Evolutionary conservation across 495 filamentous ascomycete genomes (phyloP).

Genomic region (Xylaria telfairii): DNA sequence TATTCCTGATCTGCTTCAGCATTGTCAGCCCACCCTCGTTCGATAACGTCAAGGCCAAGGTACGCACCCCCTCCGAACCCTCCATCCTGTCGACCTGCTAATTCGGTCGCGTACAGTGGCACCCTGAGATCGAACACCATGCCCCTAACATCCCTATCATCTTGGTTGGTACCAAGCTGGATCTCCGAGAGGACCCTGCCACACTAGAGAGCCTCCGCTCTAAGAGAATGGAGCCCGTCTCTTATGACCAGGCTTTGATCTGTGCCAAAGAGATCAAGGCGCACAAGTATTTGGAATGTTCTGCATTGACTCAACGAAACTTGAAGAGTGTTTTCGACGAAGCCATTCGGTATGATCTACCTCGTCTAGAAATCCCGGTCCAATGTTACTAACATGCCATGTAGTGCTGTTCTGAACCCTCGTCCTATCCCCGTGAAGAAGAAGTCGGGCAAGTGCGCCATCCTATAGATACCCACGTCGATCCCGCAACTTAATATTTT

Average conservation of each 20-base stretch:
- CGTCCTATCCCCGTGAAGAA: constrained; percentile 67
- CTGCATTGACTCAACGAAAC: constrained; percentile 94
- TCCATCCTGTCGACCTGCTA: constrained; percentile 13
- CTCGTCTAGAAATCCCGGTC: background rate
- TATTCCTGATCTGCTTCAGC: constrained; percentile 98
- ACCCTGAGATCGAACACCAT: constrained; percentile 95
- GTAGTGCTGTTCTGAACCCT: constrained; percentile 83
- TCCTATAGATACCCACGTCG: constrained; percentile 62
- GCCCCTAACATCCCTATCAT: constrained; percentile 96
- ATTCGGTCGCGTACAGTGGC: constrained; percentile 68
- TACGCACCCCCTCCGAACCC: constrained; percentile 43
- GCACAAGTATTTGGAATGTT: constrained; percentile 96
- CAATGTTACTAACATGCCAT: constrained; percentile 25
- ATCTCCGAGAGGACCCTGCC: constrained; percentile 87
- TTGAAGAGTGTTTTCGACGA: constrained; percentile 98
- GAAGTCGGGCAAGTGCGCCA: constrained; percentile 68
- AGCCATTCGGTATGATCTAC: constrained; percentile 76
- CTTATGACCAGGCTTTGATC: constrained; percentile 83
- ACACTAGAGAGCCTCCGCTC: constrained; percentile 77
- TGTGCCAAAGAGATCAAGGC: constrained; percentile 92
- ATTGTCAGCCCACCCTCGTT: constrained; percentile 97
- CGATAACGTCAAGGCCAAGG: constrained; percentile 97
- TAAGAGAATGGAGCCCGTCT: constrained; percentile 90
- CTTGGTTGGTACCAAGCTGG: constrained; percentile 95
- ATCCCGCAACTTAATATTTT: constrained; percentile 30